phyloP scores from a whole-genome alignment of 2,329 filamentous ascomycete genomes.

The Aspergillus pseudoviridinutans region DNA sequence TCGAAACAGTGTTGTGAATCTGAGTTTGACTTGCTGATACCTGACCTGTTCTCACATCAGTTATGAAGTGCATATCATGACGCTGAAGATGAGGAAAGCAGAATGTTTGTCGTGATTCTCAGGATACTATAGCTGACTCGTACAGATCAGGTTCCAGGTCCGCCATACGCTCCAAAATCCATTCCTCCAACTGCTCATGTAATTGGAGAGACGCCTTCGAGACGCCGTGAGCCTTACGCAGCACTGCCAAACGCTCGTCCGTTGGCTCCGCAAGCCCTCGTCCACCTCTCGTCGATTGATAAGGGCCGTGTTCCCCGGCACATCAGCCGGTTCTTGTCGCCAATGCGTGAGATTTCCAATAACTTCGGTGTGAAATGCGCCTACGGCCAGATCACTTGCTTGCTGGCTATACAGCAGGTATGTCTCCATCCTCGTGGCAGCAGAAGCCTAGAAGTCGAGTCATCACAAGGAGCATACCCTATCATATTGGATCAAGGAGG shows the following conservation, averaged over 20 bases:
- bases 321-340: slow-evolving; percentile 34
- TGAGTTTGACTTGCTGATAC: neutral
- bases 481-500: too few relatives aligned
- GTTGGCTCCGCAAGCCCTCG: slow-evolving; percentile 27
- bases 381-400: slow-evolving; percentile 44
- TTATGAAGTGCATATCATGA: neutral
- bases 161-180: neutral
- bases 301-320: slow-evolving; percentile 38
- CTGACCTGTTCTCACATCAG: too few relatives aligned
- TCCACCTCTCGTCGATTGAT: slow-evolving; percentile 48
- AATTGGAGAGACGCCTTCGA: neutral
- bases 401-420: neutral
- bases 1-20: neutral
- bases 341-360: slow-evolving; percentile 49
- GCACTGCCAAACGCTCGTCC: neutral
- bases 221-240: neutral
- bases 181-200: neutral
- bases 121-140: neutral
- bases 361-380: slow-evolving; percentile 41
- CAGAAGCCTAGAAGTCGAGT: neutral
- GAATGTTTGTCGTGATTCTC: neutral
- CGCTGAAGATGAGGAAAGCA: neutral
- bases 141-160: neutral
- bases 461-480: too few relatives aligned
- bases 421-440: neutral